phyloP scores from a whole-genome alignment of 2,329 filamentous ascomycete genomes.

The Hortaea werneckii region DNA sequence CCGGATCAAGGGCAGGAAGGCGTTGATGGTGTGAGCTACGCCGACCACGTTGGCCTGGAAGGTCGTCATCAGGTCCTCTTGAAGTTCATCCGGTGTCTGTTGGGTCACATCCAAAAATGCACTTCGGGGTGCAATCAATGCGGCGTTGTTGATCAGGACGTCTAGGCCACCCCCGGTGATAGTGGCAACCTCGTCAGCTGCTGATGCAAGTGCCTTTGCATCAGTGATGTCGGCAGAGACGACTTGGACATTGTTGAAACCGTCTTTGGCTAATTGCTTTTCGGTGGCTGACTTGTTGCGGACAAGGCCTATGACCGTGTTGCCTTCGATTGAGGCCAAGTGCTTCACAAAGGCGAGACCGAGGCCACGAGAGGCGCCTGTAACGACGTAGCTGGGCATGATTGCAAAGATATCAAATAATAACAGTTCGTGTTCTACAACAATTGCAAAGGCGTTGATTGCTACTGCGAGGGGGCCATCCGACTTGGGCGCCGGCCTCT shows the following conservation, averaged over 20 bases:
- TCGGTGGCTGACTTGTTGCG: constrained; percentile 19
- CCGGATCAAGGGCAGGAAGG: constrained; percentile 21
- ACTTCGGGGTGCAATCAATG: constrained; percentile 7
- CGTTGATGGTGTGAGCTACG: constrained; percentile 14
- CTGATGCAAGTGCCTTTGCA: constrained; percentile 29
- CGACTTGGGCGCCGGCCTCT: too few relatives aligned
- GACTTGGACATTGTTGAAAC: constrained; percentile 35
- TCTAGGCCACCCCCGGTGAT: constrained; percentile 21
- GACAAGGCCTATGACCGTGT: constrained; percentile 27
- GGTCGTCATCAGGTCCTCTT: constrained; percentile 8
- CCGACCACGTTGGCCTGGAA: constrained; percentile 20
- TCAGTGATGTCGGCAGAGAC: constrained; percentile 37
- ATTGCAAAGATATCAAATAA: not conserved
- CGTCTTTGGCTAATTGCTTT: constrained; percentile 12
- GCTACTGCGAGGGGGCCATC: too few relatives aligned
- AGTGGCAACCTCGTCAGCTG: constrained; percentile 12
- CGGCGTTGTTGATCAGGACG: constrained; percentile 25
- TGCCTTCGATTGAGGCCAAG: constrained; percentile 19
- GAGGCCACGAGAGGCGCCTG: constrained; percentile 3
- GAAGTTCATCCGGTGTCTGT: constrained; percentile 7
- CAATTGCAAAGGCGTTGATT: too few relatives aligned
- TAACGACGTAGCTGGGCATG: constrained; percentile 4
- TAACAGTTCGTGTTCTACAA: too few relatives aligned
- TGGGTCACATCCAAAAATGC: constrained; percentile 13
- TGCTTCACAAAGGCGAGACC: constrained; percentile 22